A percentile compares a stretch with the other conserved stretches of the same genome.
These are phyloP conservation scores for Bryoglossum gracile DNA, from an alignment of 495 filamentous ascomycete genomes.

Conservation along the genomic window DNA sequence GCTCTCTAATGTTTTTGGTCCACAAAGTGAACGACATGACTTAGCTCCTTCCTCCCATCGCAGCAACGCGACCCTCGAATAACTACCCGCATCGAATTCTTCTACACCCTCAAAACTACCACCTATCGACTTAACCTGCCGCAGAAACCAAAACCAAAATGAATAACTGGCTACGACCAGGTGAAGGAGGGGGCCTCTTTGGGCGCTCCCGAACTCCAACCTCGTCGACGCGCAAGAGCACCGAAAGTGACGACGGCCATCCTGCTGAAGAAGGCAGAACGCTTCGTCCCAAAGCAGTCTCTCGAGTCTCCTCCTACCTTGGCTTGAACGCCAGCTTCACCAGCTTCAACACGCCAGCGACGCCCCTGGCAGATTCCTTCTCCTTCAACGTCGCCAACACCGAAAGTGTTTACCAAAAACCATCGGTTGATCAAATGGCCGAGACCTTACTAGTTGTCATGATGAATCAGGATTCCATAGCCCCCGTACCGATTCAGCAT, in stretches of 20 bases:
- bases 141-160: too few relatives aligned
- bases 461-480: constrained; percentile 18
- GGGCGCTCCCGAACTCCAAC: constrained; percentile 4
- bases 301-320: constrained; percentile 17
- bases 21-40: too few relatives aligned
- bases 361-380: constrained; percentile 10
- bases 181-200: too few relatives aligned
- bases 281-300: constrained; percentile 1
- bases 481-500: constrained; percentile 19
- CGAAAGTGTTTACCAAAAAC: constrained; percentile 19
- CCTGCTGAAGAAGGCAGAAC: constrained; percentile 1
- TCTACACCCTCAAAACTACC: too few relatives aligned
- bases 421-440: constrained; percentile 20
- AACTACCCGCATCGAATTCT: too few relatives aligned
- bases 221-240: background rate
- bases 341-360: background rate
- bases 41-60: too few relatives aligned
- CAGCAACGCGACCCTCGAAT: too few relatives aligned
- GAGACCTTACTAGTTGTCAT: constrained; percentile 24
- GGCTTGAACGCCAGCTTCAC: background rate
- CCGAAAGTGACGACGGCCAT: constrained; percentile 1
- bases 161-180: constrained; percentile 19
- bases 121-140: too few relatives aligned
- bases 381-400: constrained; percentile 13
- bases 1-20: too few relatives aligned